phyloP scores from a whole-genome alignment of 257 asterid genomes.

The Phtheirospermum japonicum region DNA sequence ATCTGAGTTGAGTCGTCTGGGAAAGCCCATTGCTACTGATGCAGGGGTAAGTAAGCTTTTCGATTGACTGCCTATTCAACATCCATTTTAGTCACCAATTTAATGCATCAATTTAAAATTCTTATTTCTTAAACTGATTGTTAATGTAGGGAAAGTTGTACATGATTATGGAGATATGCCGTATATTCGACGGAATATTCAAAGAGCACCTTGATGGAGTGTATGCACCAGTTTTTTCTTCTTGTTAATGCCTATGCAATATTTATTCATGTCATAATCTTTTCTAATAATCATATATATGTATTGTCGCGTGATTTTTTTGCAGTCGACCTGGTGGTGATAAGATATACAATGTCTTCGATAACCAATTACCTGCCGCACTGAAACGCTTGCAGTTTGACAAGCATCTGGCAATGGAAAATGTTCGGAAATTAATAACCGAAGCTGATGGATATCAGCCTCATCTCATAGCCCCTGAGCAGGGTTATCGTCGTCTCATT shows the following conservation, averaged over 20 bases:
- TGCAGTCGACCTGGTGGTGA: slow-evolving; percentile 85
- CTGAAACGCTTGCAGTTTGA: slow-evolving; percentile 74
- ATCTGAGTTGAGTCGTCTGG: slow-evolving; percentile 68
- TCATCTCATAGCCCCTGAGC: slow-evolving; percentile 80
- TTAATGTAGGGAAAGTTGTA: slow-evolving; percentile 64
- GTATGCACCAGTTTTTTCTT: slow-evolving; percentile 39
- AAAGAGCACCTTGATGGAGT: slow-evolving; percentile 85
- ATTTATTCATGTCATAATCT: slow-evolving; percentile 2
- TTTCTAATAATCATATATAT: slow-evolving; percentile 16
- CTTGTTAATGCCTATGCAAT: not conserved
- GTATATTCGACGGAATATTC: slow-evolving; percentile 62
- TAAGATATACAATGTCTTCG: slow-evolving; percentile 65
- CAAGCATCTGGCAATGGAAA: slow-evolving; percentile 75
- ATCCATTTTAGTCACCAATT: not conserved
- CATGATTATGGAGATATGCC: slow-evolving; percentile 80
- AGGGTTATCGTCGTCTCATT: slow-evolving; percentile 76
- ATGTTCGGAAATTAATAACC: slow-evolving; percentile 61
- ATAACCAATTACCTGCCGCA: slow-evolving; percentile 72
- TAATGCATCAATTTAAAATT: not conserved
- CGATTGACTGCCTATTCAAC: slow-evolving; percentile 9
- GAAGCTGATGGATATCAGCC: slow-evolving; percentile 89
- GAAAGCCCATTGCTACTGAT: slow-evolving; percentile 77
- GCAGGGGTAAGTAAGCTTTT: slow-evolving; percentile 59
- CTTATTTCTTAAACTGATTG: not conserved
- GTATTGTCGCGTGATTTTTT: slow-evolving; percentile 17